Conservation (phyloP, 345 rosid species). For the Gossypium thurberi region DNA sequence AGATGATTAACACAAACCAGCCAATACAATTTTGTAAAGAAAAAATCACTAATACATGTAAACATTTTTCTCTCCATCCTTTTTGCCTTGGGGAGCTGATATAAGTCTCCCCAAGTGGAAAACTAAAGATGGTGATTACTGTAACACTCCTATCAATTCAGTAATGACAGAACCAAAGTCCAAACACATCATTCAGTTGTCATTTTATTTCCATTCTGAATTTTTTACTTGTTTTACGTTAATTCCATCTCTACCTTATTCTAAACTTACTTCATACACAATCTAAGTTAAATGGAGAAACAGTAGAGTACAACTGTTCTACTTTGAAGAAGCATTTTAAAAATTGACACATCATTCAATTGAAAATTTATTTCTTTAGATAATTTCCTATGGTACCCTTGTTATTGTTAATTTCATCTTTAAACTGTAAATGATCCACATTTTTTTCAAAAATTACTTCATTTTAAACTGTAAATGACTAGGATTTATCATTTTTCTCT, state of each 20-base stretch:
- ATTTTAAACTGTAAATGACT: no score
- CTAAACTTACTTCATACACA: no score
- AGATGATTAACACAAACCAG: slow-evolving; percentile 2
- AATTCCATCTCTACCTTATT: background rate
- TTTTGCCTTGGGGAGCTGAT: no score
- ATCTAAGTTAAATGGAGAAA: no score
- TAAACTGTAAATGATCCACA: background rate
- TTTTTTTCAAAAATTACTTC: background rate
- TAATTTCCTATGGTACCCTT: background rate
- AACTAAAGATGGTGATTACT: background rate
- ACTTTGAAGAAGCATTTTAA: no score
- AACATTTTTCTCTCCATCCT: no score
- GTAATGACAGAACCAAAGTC: background rate
- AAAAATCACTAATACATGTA: no score
- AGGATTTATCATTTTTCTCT: no score
- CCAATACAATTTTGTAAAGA: background rate
- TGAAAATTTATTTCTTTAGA: background rate
- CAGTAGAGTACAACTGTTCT: no score
- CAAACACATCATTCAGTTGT: background rate
- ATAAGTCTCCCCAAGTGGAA: no score
- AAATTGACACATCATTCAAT: background rate
- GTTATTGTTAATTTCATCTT: background rate
- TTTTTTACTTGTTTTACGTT: background rate
- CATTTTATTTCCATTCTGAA: no score
- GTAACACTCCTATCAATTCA: background rate